Base-by-base conservation (phyloP, 106 monocot genomes). In the Dactylorhiza incarnata region DNA sequence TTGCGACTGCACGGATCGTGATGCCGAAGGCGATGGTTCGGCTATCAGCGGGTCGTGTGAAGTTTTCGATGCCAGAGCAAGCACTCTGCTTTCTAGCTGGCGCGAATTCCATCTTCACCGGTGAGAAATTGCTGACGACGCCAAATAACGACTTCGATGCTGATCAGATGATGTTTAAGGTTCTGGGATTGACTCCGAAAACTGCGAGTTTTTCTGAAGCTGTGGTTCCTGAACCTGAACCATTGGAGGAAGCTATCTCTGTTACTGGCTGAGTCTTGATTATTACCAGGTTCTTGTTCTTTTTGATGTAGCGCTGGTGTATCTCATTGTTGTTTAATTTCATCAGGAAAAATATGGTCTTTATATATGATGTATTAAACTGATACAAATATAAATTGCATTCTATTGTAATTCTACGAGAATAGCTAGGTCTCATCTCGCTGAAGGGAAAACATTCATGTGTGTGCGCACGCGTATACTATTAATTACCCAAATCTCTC, bases 1-100 rank as follows among this genome's bases (percentile, higher is more conserved):
- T 97, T 46, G 91, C 89, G 6, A 91, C 96, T 0, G 93, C 96
- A 5, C 91, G 96, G 17, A 97, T 97, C 49, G 87, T 86, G 74
- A 97, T 97, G 96, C 96, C 96, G 2, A 91, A 87, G 62, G 90
- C 96, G 16, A 94, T 97, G 93, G 93, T 97, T 84, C 80, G 96
- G 68, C 84, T 97, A 29, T 97, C 96, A 6, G 96, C 96, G 3
- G 96, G 96, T 17, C 89, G 96, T 0, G 93, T 97, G 1, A 78
- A 82, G 48, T 97, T 97, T 45, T 94, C 96, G 63, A 89, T 97
- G 81, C 84, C 96, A 7, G 96, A 97, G 78, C 96, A 97, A 82
- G 89, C 96, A 15, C 75, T 97, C 19, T 97, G 96, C 77, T 94
- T 97, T 54, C 79, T 97, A 6, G 96, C 96, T 16, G 96, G 96